A percentile compares a stretch with the other conserved stretches of the same genome.
Evolutionary conservation across 352 stramenopile species (phyloP).

Genomic region (Phytopythium vexans): DNA sequence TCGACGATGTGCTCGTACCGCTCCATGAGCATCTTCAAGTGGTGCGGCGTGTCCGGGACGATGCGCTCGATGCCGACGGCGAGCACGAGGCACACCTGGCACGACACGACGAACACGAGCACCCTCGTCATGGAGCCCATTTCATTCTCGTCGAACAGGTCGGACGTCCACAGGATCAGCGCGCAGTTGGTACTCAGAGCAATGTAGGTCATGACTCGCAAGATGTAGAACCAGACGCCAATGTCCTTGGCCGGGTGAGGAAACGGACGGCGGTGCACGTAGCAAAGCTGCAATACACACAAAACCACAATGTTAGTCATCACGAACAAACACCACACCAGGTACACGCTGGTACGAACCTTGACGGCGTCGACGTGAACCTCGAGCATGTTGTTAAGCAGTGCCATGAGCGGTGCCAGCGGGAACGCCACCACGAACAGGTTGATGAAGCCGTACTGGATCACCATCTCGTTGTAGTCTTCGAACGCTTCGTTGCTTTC

Average conservation of each 20-base stretch:
- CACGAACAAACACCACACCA: background rate
- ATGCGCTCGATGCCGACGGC: slow-evolving; percentile 54
- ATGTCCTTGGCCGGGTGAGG: slow-evolving; percentile 83
- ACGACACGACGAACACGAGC: slow-evolving; percentile 70
- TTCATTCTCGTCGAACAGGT: slow-evolving; percentile 43
- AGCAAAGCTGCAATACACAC: slow-evolving; percentile 43
- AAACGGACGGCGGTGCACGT: slow-evolving; percentile 73
- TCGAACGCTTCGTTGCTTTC: slow-evolving; percentile 81
- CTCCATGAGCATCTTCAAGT: slow-evolving; percentile 51
- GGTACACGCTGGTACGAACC: background rate
- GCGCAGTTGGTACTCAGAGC: slow-evolving; percentile 74
- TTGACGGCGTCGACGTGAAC: slow-evolving; percentile 87
- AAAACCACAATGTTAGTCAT: background rate
- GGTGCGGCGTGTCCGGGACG: slow-evolving; percentile 54
- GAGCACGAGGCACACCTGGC: slow-evolving; percentile 66
- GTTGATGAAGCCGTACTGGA: slow-evolving; percentile 95
- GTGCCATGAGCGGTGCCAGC: slow-evolving; percentile 87
- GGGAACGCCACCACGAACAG: slow-evolving; percentile 94
- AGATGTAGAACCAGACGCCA: slow-evolving; percentile 90
- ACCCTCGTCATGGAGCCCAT: slow-evolving; percentile 39
- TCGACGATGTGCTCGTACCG: slow-evolving; percentile 75
- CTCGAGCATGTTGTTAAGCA: slow-evolving; percentile 91
- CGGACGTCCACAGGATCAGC: slow-evolving; percentile 81
- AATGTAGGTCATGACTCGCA: slow-evolving; percentile 81
- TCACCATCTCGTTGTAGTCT: slow-evolving; percentile 91